Conservation (phyloP, 768 basidiomycete species). For the Suillus subaureus region DNA sequence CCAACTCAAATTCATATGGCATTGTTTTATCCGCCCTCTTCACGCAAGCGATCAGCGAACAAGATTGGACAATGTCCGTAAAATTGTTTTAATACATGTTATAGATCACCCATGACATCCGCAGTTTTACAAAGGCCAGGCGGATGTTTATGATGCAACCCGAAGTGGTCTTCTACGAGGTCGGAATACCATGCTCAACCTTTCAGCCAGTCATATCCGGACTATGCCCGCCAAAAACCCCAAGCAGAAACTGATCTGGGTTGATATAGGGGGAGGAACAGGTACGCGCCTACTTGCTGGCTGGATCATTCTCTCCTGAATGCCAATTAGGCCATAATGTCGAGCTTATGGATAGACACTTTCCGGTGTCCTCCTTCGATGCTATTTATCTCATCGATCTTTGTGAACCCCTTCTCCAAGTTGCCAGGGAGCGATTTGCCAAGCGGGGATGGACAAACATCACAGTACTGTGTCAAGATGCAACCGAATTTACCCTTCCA, state of each 20-base stretch:
- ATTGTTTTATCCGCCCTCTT: conserved; percentile 50
- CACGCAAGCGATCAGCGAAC: conserved; percentile 42
- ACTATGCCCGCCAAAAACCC: conserved; percentile 44
- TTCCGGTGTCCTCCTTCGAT: conserved; percentile 61
- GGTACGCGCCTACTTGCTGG: conserved; percentile 32
- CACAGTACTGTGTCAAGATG: conserved; percentile 72
- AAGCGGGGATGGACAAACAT: conserved; percentile 75
- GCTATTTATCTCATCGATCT: conserved; percentile 73
- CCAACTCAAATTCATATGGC: conserved; percentile 50
- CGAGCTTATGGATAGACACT: conserved; percentile 68
- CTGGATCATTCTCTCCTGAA: background rate
- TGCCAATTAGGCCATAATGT: conserved; percentile 57
- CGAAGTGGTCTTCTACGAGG: conserved; percentile 64
- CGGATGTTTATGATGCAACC: conserved; percentile 72
- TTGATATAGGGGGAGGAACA: conserved; percentile 80
- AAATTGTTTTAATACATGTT: background rate
- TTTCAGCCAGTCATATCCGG: conserved; percentile 65
- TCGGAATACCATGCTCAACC: conserved; percentile 68
- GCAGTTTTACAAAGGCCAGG: conserved; percentile 69
- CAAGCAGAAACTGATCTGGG: conserved; percentile 62
- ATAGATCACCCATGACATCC: conserved; percentile 2
- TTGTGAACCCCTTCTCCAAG: conserved; percentile 69
- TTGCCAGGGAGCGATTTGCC: conserved; percentile 69
- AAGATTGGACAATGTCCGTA: conserved; percentile 45
- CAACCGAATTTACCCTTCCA: conserved; percentile 64